Evolutionary conservation across 1,139 yeast species (phyloP), one percentile per base, ranked within the genome.

Genomic region (Nadsonia starkeyi-henricii): DNA sequence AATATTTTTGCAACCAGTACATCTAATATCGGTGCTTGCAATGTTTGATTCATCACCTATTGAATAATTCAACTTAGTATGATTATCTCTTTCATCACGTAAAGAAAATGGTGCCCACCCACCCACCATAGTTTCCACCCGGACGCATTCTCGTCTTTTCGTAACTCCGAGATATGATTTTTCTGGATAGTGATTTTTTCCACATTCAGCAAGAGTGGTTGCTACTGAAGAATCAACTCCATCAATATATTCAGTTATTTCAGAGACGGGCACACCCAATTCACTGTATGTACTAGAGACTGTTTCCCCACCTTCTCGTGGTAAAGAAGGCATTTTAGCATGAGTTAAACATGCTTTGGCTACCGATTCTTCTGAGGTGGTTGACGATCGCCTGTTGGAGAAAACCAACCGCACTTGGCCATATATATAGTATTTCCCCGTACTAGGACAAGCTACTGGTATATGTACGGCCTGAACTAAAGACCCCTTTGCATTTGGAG

Each of bases 401-500:
- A 69, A 69, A 15, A 67, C 68, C 15, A 68, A 57, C 20, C 69
- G 57, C 43, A 68, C 50, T 19, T 64, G 63, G 5, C 71, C 72
- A 51, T 62, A 64, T 1, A 72, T 48, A 51, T 69, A 70, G 48
- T 58, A 60, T 47, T 57, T 57, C 37, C 62, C 63, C 46, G 58
- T 58, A 42, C 59, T 56, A 17, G 65, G 61, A 36, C 64, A 54
- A 19, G 55, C 62, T 18, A 65, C 61, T 55, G 55, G 71, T 42
- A 58, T 55, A 47, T 65, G 69, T 8, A 61, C 57, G 0, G 68
- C 68, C 45, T 64, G 64, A 18, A 60, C 51, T 30, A 62, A 48
- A 23, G 48, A 21, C 20, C 47, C 43, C n/a, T 45, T 43, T 3
- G 45, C 19, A 18, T 30, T 21, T 8, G 48, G 50, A 17, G 52